Evolutionary conservation across 2,329 filamentous ascomycete species (phyloP).

Genomic region (Emericellopsis atlantica): DNA sequence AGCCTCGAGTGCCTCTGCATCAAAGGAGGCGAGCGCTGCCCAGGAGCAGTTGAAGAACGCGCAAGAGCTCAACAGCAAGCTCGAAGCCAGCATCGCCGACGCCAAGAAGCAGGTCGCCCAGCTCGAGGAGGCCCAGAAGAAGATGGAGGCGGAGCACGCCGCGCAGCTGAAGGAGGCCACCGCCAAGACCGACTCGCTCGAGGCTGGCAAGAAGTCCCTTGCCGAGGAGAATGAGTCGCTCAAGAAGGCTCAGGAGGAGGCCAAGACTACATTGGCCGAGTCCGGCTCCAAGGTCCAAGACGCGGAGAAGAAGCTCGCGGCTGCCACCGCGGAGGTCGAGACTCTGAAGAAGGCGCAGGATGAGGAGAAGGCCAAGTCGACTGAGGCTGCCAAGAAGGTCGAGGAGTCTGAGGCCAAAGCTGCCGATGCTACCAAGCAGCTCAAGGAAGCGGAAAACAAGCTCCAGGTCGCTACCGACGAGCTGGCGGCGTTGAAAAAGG

Average conservation of each 20-base stretch:
- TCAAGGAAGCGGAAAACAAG: conserved; percentile 4
- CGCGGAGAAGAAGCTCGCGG: conserved; percentile 9
- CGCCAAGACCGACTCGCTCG: neutral
- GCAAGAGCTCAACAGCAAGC: conserved; percentile 15
- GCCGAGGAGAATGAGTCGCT: neutral
- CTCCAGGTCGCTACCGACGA: conserved; percentile 11
- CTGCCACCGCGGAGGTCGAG: conserved; percentile 9
- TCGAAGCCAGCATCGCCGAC: conserved; percentile 15
- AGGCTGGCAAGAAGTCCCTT: neutral
- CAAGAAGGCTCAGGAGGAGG: neutral
- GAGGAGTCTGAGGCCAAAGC: conserved; percentile 3
- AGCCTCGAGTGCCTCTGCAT: conserved; percentile 8
- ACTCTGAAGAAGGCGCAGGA: conserved; percentile 6
- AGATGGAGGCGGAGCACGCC: conserved; percentile 23
- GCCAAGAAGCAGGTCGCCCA: conserved; percentile 16
- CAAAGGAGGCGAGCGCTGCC: conserved; percentile 14
- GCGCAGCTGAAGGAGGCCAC: neutral
- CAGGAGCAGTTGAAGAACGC: conserved; percentile 17
- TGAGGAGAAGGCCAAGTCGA: conserved; percentile 5
- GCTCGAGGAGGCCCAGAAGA: conserved; percentile 37
- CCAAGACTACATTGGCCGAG: neutral
- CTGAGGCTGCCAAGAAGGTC: neutral
- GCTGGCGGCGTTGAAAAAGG: conserved; percentile 5
- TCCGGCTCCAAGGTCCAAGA: conserved; percentile 8
- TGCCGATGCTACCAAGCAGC: neutral